phyloP scores from a whole-genome alignment of 768 basidiomycete species.

The Mycena alexandri region DNA sequence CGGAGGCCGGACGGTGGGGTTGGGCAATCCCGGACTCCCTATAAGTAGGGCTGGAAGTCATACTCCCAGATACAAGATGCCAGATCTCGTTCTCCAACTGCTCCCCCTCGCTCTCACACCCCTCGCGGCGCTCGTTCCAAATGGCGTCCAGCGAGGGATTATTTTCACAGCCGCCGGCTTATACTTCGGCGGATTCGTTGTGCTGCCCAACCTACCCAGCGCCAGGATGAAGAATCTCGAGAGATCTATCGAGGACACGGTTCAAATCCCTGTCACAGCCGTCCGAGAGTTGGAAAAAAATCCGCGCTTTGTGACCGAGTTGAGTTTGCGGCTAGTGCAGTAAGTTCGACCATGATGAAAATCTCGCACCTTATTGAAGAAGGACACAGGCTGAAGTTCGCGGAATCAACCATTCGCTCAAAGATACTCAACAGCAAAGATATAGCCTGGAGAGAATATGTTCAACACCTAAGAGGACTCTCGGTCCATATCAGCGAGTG shows the following conservation, averaged over 20 bases:
- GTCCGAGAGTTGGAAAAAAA: constrained; percentile 17
- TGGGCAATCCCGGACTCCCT: too few relatives aligned
- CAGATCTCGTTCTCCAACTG: constrained; percentile 16
- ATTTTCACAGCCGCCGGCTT: not conserved
- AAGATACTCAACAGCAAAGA: constrained; percentile 6
- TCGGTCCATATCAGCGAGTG: constrained; percentile 13
- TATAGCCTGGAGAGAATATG: constrained; percentile 8
- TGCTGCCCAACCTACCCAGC: constrained; percentile 10
- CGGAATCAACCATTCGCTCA: constrained; percentile 21
- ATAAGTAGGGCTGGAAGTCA: not conserved
- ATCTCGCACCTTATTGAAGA: too few relatives aligned
- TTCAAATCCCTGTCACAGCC: constrained; percentile 7
- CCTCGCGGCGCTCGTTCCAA: constrained; percentile 20
- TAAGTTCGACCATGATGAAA: not conserved
- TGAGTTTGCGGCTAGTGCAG: constrained; percentile 16
- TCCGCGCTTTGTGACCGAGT: constrained; percentile 20
- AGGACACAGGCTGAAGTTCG: constrained; percentile 5
- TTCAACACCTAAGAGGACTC: constrained; percentile 6
- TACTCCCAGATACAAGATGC: constrained; percentile 4
- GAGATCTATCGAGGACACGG: constrained; percentile 13
- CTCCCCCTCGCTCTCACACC: constrained; percentile 25
- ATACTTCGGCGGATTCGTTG: constrained; percentile 11
- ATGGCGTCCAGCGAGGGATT: constrained; percentile 9
- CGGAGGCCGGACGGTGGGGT: too few relatives aligned
- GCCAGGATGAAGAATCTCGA: constrained; percentile 19